Evolutionary conservation across 805 yeast species (phyloP).

Genomic region (Wickerhamiella cacticola): DNA sequence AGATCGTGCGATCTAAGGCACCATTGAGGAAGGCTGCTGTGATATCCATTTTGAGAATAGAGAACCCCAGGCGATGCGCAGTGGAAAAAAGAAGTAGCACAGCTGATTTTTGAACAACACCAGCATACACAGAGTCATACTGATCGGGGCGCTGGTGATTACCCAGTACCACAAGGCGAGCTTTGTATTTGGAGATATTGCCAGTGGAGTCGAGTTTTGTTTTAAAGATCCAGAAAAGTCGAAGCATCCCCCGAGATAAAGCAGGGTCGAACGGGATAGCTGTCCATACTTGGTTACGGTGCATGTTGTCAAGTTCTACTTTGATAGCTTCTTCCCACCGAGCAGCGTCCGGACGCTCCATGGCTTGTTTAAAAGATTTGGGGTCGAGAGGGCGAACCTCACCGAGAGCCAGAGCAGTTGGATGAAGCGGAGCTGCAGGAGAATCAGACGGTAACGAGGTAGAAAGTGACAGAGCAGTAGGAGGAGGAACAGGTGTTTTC

Average conservation of each 20-base stretch:
- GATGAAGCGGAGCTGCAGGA: too few species aligned
- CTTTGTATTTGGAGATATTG: not conserved
- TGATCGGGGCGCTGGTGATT: not conserved
- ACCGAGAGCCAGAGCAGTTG: not conserved
- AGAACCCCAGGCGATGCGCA: not conserved
- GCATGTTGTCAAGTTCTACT: too few species aligned
- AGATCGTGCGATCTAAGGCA: not conserved
- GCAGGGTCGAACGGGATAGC: too few species aligned
- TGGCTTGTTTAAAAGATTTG: not conserved
- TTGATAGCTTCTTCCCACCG: too few species aligned
- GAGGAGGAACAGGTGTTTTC: too few species aligned
- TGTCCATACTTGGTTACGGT: too few species aligned
- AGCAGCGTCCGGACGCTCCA: not conserved
- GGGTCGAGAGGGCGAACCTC: not conserved
- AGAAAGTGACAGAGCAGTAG: too few species aligned
- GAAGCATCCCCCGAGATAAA: not conserved
- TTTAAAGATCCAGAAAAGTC: slow-evolving; percentile 2
- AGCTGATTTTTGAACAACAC: not conserved
- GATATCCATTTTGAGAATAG: not conserved
- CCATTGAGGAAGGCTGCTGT: slow-evolving; percentile 5
- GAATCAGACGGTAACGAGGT: too few species aligned
- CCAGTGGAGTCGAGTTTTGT: not conserved
- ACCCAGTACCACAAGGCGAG: not conserved
- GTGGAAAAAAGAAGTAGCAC: not conserved
- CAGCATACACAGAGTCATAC: not conserved